phyloP scores from a whole-genome alignment of 2,329 filamentous ascomycete species.

The Trichoderma harzianum region DNA sequence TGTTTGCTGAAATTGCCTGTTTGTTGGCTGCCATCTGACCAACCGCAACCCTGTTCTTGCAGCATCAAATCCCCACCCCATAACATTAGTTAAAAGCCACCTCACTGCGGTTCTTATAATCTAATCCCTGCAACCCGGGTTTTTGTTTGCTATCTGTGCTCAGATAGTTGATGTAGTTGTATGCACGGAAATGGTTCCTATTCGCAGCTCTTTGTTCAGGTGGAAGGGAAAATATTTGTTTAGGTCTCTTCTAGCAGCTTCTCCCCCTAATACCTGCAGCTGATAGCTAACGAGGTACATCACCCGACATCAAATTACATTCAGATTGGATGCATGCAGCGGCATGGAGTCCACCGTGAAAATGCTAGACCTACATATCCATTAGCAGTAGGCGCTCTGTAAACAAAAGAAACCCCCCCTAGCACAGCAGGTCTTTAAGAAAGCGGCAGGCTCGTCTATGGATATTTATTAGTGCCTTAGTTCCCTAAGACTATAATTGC shows the following conservation, averaged over 20 bases:
- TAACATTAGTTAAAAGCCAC: slow-evolving; percentile 5
- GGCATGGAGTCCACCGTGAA: background rate
- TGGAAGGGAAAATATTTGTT: background rate
- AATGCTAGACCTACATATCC: background rate
- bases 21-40: background rate
- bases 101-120: background rate
- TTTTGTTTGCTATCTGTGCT: background rate
- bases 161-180: background rate
- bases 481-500: background rate
- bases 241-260: background rate
- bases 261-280: background rate
- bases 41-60: background rate
- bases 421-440: background rate
- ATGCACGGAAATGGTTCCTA: background rate
- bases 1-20: slow-evolving; percentile 1
- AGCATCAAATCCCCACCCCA: background rate
- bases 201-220: background rate
- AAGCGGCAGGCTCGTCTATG: background rate
- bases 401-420: background rate
- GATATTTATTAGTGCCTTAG: background rate
- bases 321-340: background rate
- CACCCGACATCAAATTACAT: background rate
- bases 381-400: background rate
- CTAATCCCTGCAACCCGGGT: background rate
- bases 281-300: background rate